A percentile compares a stretch with the other conserved stretches of the same genome.
Conservation (phyloP, 805 yeast genomes). For the Saturnispora silvae region DNA sequence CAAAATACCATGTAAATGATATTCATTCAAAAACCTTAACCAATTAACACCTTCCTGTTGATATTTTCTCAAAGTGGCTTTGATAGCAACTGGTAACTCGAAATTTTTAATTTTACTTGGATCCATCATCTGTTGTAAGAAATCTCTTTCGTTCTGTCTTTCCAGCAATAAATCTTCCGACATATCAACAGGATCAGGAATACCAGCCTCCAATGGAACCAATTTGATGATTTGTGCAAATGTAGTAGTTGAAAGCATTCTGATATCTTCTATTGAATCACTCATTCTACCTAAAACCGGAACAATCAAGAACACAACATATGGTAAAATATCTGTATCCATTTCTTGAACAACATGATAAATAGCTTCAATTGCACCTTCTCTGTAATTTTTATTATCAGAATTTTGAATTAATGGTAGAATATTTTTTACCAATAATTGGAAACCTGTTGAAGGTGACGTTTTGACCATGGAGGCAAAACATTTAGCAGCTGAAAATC, state of each 20-base stretch:
- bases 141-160: constrained; percentile 88
- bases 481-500: constrained; percentile 86
- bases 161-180: constrained; percentile 76
- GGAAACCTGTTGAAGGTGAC: constrained; percentile 60
- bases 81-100: constrained; percentile 79
- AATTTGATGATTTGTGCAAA: constrained; percentile 92
- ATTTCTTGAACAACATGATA: constrained; percentile 75
- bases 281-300: constrained; percentile 98
- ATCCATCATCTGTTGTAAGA: constrained; percentile 96
- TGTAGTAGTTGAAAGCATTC: constrained; percentile 86
- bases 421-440: constrained; percentile 64
- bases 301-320: constrained; percentile 88
- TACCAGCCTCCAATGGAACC: constrained; percentile 96
- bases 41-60: constrained; percentile 99
- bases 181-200: constrained; percentile 88
- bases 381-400: constrained; percentile 58
- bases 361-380: constrained; percentile 88
- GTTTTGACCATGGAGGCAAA: constrained; percentile 68
- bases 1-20: constrained; percentile 90
- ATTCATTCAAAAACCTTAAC: constrained; percentile 90
- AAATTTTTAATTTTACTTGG: constrained; percentile 83
- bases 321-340: constrained; percentile 87
- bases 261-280: constrained; percentile 81
- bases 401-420: constrained; percentile 77
- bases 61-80: constrained; percentile 85